Conservation (phyloP, 768 basidiomycete species). For the Scleroderma bovista region DNA sequence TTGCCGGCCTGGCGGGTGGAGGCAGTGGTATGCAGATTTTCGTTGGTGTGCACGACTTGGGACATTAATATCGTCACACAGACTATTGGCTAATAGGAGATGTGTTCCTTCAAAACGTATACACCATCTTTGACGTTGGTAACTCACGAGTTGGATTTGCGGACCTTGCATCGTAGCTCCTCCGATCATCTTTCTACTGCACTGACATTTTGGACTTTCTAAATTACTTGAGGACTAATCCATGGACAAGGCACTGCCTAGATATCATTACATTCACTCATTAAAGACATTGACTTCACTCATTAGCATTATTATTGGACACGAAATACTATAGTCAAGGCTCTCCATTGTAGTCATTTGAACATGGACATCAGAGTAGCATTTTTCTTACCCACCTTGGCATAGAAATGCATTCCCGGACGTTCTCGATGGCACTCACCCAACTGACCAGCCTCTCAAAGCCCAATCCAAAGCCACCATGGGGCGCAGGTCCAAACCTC, state of each 20-base stretch:
- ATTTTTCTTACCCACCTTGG: slow-evolving; percentile 84
- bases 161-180: slow-evolving; percentile 11
- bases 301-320: neutral
- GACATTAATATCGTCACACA: slow-evolving; percentile 4
- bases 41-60: neutral
- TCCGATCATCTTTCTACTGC: neutral
- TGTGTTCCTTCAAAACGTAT: slow-evolving; percentile 30
- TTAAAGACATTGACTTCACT: neutral
- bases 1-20: slow-evolving; percentile 32
- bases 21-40: slow-evolving; percentile 14
- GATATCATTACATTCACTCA: neutral
- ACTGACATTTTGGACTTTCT: neutral
- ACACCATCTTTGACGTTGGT: slow-evolving; percentile 26
- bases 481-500: slow-evolving; percentile 80
- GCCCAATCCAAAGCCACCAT: slow-evolving; percentile 95
- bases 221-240: no score
- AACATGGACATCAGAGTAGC: slow-evolving; percentile 42
- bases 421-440: slow-evolving; percentile 82
- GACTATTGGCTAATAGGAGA: slow-evolving; percentile 31
- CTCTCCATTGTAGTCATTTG: no score
- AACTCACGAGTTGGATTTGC: slow-evolving; percentile 39
- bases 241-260: neutral
- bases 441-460: slow-evolving; percentile 88
- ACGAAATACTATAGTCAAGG: no score
- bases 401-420: slow-evolving; percentile 91